A percentile compares a stretch with the other conserved stretches of the same genome.
Conservation (phyloP, 164 flowering plant genomes). For the Aristolochia fimbriata region DNA sequence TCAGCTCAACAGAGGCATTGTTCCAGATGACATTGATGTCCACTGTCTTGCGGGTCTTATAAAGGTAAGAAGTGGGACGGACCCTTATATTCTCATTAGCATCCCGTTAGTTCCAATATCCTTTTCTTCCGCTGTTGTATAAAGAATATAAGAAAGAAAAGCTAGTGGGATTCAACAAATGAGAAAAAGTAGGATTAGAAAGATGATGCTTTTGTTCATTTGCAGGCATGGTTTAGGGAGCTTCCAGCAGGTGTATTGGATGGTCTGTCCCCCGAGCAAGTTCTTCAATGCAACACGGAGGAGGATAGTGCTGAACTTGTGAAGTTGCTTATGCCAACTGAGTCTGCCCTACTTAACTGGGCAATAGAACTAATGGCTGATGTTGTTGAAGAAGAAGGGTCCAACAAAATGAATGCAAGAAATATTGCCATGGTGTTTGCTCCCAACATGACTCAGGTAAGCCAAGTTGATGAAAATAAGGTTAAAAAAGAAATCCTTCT, state of each 20-base stretch:
- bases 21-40: conserved; percentile 83
- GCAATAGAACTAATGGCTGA: conserved; percentile 95
- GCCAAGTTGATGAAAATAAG: too few species aligned
- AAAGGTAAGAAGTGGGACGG: conserved; percentile 7
- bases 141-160: neutral
- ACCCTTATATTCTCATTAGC: too few species aligned
- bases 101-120: too few species aligned
- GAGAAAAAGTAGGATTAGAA: neutral
- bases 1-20: conserved; percentile 78
- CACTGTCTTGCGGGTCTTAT: conserved; percentile 94
- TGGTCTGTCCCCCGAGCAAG: conserved; percentile 92
- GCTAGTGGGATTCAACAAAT: neutral
- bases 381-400: conserved; percentile 85
- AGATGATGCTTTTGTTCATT: neutral
- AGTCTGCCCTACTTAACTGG: conserved; percentile 79
- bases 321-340: conserved; percentile 69
- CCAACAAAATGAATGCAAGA: conserved; percentile 92
- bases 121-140: neutral
- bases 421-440: conserved; percentile 93
- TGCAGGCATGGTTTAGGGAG: conserved; percentile 91
- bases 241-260: conserved; percentile 87
- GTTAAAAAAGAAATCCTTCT: too few species aligned
- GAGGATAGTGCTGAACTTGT: conserved; percentile 72
- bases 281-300: conserved; percentile 73
- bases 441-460: conserved; percentile 97